These are phyloP conservation scores for Lodderomyces elongisporus DNA, from an alignment of 1,139 yeast genomes.

Conservation along the genomic window DNA sequence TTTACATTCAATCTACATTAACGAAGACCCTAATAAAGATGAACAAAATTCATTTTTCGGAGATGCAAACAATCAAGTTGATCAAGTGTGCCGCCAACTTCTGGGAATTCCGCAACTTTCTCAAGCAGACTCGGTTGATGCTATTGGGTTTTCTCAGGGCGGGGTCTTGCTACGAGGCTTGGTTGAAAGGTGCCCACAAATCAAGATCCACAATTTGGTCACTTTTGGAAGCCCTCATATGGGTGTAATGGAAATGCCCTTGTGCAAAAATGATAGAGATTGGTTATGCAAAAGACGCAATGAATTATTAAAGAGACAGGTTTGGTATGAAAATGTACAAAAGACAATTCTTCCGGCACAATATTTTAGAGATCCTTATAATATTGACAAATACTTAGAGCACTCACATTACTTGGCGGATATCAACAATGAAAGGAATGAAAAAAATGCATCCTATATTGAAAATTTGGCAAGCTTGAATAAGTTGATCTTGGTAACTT, in stretches of 20 bases:
- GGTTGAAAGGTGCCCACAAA: slow-evolving; percentile 49
- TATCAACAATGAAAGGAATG: slow-evolving; percentile 55
- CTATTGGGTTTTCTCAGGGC: slow-evolving; percentile 80
- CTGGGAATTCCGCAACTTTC: slow-evolving; percentile 33
- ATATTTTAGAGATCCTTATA: slow-evolving; percentile 56
- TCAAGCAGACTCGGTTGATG: slow-evolving; percentile 53
- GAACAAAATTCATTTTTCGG: slow-evolving; percentile 56
- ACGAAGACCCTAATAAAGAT: slow-evolving; percentile 48
- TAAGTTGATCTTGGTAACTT: slow-evolving; percentile 55
- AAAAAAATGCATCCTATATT: slow-evolving; percentile 29
- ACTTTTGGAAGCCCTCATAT: slow-evolving; percentile 83
- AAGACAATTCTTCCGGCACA: slow-evolving; percentile 64
- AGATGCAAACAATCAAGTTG: slow-evolving; percentile 41
- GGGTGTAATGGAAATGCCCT: slow-evolving; percentile 69
- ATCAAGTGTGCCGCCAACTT: slow-evolving; percentile 39
- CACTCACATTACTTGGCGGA: slow-evolving; percentile 56
- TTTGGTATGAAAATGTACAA: slow-evolving; percentile 59
- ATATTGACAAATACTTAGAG: slow-evolving; percentile 43
- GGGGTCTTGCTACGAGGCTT: slow-evolving; percentile 68
- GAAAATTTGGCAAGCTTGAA: slow-evolving; percentile 40
- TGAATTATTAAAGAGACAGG: slow-evolving; percentile 50
- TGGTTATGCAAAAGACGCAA: slow-evolving; percentile 61
- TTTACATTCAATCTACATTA: slow-evolving; percentile 51
- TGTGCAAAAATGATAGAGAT: slow-evolving; percentile 47
- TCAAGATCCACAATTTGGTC: slow-evolving; percentile 50